Base-by-base conservation (phyloP, 2,329 filamentous ascomycete species). In the Aulographum hederae region DNA sequence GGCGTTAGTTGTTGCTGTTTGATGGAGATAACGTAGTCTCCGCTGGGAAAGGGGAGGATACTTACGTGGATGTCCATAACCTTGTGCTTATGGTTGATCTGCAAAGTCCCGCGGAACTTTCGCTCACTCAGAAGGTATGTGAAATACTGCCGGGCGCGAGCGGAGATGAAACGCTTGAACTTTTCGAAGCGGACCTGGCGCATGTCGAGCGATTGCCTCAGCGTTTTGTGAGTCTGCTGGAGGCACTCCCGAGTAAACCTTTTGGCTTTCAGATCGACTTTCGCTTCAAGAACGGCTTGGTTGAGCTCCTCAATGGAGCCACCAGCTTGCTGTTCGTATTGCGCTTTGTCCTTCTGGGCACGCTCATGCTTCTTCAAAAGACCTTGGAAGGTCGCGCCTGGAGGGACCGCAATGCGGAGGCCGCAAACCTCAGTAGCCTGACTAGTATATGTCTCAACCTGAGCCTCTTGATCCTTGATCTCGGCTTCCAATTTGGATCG, bases 101-200 rank as follows among this genome's bases (percentile, higher is more conserved):
- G 60, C 35, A 98, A 68, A 39, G 69, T 70, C 34, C 89, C 89
- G 28, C 84, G 73, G 56, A 92, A 98, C 15, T 78, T 76, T 44
- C 89, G 74, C 54, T 95, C 85, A 46, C 75, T 81, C 35, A 98
- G 69, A 11, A 95, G 67, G 46, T 89, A 91, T 32, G 70, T 76
- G 54, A 98, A 98, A 38, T 80, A 81, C 32, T 78, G 75, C 31
- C 82, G 75, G 28, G 89, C 80, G 34, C 78, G 72, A n/a, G 77
- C 71, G 23, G 84, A 86, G 44, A 98, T 94, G 42, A 74, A 70
- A 17, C 73, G 68, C 44, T 86, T 78, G 53, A 98, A 95, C 31
- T 67, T 63, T 34, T 70, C 65, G 78, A 84, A 98, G 42, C 82
- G 73, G 18, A 64, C 58, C 34, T 79, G 66, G 12, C 89, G 79